These are phyloP conservation scores for Aspergillaceae sp. DNA, from an alignment of 2,329 filamentous ascomycete species.

Conservation along the genomic window DNA sequence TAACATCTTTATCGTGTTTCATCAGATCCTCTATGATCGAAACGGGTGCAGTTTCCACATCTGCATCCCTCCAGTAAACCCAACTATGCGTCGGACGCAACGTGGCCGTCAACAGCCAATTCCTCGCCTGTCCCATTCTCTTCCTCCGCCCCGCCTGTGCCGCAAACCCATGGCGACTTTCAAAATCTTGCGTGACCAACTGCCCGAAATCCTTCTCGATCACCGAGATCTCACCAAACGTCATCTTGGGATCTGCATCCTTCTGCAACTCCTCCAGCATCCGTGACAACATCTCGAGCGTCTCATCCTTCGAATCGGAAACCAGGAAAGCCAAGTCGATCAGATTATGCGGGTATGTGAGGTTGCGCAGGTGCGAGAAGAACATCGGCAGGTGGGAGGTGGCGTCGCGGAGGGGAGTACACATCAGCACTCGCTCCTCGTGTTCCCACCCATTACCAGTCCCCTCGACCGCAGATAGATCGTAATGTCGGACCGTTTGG, in stretches of 20 bases:
- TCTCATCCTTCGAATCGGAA: slow-evolving; percentile 92
- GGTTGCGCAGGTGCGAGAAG: slow-evolving; percentile 92
- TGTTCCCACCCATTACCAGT: slow-evolving; percentile 91
- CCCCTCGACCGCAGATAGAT: slow-evolving; percentile 82
- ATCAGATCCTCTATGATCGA: slow-evolving; percentile 97
- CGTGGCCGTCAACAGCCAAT: slow-evolving; percentile 92
- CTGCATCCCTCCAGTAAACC: slow-evolving; percentile 99
- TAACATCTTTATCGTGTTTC: slow-evolving; percentile 97
- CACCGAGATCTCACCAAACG: slow-evolving; percentile 92
- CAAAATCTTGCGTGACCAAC: slow-evolving; percentile 93
- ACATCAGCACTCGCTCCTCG: slow-evolving; percentile 89
- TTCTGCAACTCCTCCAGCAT: slow-evolving; percentile 72
- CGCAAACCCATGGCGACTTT: slow-evolving; percentile 93
- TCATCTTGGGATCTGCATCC: slow-evolving; percentile 67
- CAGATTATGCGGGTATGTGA: slow-evolving; percentile 93
- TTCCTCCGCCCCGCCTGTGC: slow-evolving; percentile 90
- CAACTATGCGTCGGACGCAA: slow-evolving; percentile 92
- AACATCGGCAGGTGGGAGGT: slow-evolving; percentile 92
- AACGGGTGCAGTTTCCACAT: slow-evolving; percentile 93
- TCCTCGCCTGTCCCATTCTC: slow-evolving; percentile 93
- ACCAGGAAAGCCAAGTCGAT: slow-evolving; percentile 96
- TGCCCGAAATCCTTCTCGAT: slow-evolving; percentile 99
- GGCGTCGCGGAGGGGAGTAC: slow-evolving; percentile 88
- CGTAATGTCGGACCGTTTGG: slow-evolving; percentile 95
- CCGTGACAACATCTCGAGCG: slow-evolving; percentile 64